Conservation (phyloP, 768 basidiomycete species). For the Tricholoma sp. region DNA sequence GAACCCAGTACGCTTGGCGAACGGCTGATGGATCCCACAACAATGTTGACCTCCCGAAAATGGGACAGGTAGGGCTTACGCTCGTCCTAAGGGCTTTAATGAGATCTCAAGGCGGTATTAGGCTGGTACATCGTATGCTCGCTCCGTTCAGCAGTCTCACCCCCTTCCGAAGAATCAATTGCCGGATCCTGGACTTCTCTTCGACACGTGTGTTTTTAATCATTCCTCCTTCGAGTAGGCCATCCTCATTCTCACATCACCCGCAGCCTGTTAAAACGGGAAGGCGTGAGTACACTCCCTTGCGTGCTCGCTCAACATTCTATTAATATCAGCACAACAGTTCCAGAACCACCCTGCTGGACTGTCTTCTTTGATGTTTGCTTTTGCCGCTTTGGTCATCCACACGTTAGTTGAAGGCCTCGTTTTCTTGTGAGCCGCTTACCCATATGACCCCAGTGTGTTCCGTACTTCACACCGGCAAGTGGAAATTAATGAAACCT, state of each 20-base stretch:
- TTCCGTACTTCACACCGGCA: slow-evolving; percentile 77
- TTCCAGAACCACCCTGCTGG: slow-evolving; percentile 76
- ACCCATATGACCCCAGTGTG: slow-evolving; percentile 38
- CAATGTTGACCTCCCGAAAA: slow-evolving; percentile 60
- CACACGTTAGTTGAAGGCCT: slow-evolving; percentile 44
- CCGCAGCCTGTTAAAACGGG: slow-evolving; percentile 52
- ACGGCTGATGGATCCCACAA: slow-evolving; percentile 75
- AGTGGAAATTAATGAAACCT: slow-evolving; percentile 74
- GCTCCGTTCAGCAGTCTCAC: slow-evolving; percentile 70
- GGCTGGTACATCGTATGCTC: slow-evolving; percentile 75
- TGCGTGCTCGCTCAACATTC: neutral
- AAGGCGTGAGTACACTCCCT: slow-evolving; percentile 41
- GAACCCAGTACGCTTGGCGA: slow-evolving; percentile 61
- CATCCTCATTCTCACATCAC: neutral
- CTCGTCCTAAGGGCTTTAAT: neutral
- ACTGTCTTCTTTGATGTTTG: slow-evolving; percentile 74
- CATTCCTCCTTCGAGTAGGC: neutral
- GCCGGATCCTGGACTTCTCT: slow-evolving; percentile 77
- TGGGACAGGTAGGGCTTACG: slow-evolving; percentile 50
- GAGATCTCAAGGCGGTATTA: slow-evolving; percentile 9
- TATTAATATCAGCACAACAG: slow-evolving; percentile 26
- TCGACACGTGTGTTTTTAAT: slow-evolving; percentile 52
- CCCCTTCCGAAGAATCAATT: slow-evolving; percentile 63
- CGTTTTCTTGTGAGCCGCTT: neutral
- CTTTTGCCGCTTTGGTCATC: slow-evolving; percentile 79